A percentile compares a stretch with the other conserved stretches of the same genome.
Conservation (phyloP, 164 flowering plant species). For the Nymphaea thermarum region DNA sequence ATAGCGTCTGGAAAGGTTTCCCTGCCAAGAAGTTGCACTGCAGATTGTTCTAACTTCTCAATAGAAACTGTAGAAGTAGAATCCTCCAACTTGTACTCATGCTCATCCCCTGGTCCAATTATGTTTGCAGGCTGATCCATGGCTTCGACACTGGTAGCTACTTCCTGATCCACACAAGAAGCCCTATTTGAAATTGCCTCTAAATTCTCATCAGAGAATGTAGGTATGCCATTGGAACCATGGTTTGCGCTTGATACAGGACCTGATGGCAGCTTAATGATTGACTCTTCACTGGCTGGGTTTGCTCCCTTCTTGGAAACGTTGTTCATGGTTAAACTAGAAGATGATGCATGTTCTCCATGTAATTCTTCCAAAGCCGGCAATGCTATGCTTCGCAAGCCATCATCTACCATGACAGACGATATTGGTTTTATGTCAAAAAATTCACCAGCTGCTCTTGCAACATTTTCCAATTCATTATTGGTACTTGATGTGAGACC, state of each 20-base stretch:
- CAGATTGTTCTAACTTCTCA: background rate
- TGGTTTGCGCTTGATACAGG: too few species aligned
- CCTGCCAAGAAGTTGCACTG: background rate
- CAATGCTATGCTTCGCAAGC: too few species aligned
- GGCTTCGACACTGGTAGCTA: background rate
- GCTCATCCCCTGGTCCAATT: background rate
- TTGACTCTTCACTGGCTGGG: too few species aligned
- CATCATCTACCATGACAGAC: too few species aligned
- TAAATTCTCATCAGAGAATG: background rate
- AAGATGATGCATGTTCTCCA: too few species aligned
- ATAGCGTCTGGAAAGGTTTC: background rate
- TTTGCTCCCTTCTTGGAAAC: too few species aligned
- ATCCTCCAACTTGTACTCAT: background rate
- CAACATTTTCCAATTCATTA: conserved; percentile 12
- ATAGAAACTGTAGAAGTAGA: background rate
- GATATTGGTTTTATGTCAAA: too few species aligned
- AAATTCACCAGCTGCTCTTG: too few species aligned
- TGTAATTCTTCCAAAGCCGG: too few species aligned
- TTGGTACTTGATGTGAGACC: too few species aligned
- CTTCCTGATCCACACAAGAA: background rate
- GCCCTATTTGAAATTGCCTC: background rate
- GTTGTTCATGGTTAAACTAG: too few species aligned
- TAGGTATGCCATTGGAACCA: background rate
- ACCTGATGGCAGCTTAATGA: too few species aligned
- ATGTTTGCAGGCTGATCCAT: background rate